Percentiles rank a stretch among this genome's conserved stretches.
Conservation (phyloP, 2,329 filamentous ascomycete genomes). For the Nannizzia gypsea region DNA sequence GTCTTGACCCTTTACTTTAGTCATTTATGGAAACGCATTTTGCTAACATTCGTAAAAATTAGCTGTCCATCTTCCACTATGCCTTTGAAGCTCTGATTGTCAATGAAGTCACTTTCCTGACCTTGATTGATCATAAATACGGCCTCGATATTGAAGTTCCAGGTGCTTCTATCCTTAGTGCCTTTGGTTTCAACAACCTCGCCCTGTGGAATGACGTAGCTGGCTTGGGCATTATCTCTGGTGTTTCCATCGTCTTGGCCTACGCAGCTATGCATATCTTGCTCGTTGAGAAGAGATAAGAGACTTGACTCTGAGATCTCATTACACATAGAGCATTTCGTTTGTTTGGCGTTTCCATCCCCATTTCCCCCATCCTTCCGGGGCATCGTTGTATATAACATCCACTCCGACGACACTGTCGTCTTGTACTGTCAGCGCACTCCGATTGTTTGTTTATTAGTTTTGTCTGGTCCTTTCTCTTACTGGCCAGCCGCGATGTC, state of each 20-base stretch:
- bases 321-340: not conserved
- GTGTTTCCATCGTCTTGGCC: conserved; percentile 71
- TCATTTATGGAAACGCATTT: not conserved
- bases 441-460: not conserved
- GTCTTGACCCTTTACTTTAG: conserved; percentile 20
- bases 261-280: conserved; percentile 89
- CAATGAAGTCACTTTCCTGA: conserved; percentile 86
- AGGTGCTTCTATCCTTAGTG: conserved; percentile 83
- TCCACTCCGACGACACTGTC: not conserved
- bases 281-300: conserved; percentile 70
- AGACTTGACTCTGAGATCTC: not conserved
- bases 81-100: conserved; percentile 93
- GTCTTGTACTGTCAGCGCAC: not conserved
- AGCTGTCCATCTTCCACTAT: conserved; percentile 95
- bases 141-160: conserved; percentile 94
- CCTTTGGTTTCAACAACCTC: conserved; percentile 83
- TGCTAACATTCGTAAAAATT: conserved; percentile 18
- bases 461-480: not conserved
- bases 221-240: conserved; percentile 71
- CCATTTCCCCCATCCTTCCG: not conserved
- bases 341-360: not conserved
- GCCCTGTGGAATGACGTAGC: conserved; percentile 76
- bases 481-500: not conserved
- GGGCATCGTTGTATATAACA: conserved; percentile 1
- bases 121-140: conserved; percentile 85